Evolutionary conservation across 176 grass and related monocot species (phyloP), one percentile per base, ranked within the genome.

Genomic region (Paspalum notatum): DNA sequence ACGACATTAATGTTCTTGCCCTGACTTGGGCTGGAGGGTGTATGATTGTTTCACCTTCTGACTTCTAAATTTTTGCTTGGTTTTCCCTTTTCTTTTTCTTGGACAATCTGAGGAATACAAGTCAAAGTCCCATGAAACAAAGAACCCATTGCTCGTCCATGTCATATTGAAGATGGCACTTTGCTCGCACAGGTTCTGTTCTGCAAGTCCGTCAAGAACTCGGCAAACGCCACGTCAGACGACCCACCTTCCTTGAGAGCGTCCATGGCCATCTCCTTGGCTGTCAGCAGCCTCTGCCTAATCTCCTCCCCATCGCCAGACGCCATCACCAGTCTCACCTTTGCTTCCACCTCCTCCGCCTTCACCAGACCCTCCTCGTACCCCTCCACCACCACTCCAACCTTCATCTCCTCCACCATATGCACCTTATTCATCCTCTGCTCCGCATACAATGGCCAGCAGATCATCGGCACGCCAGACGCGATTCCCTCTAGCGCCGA

Each of bases 401-500:
- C 61, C 69, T 68, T 89, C 20, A 97, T 59, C 85, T 90, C 87
- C 79, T 95, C 93, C 69, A 83, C 75, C 43, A 96, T 4, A 25
- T 87, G 66, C 83, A 89, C 86, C 80, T 97, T 97, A 58, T 93
- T 97, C 62, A 97, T 21, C 64, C 86, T 75, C 86, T 97, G 91
- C 73, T 97, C 93, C 2, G 90, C 93, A 40, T 97, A 97, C 56
- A 93, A 14, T 9, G 93, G 93, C 93, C 93, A 97, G 15, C 87
- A 89, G 66, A 97, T 76, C 90, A 89, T 85, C 37, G 90, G 83
- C 66, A 93, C 86, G 51, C 88, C 93, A 0, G 80, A 74, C 44
- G 66, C 63, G 40, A 91, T 55, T 20, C 75, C 85, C 80, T 97
- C 94, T 7, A 93, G 51, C 64, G 56, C 47, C 32, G 94, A 93